Evolutionary conservation across 495 filamentous ascomycete species (phyloP).

Genomic region (Jackrogersella minutella): DNA sequence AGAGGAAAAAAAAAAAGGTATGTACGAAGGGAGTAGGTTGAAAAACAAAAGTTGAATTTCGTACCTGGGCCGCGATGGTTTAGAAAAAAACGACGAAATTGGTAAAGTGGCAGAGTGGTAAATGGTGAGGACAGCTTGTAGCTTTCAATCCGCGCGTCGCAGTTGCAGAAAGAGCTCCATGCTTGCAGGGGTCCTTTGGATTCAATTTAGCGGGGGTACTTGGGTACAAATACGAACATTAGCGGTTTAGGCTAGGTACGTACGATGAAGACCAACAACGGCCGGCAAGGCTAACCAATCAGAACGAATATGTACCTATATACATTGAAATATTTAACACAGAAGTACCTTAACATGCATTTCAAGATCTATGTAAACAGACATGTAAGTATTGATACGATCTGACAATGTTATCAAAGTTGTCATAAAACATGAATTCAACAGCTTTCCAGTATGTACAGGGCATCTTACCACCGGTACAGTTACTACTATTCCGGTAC

Average conservation of each 20-base stretch:
- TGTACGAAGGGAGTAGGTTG: slow-evolving; percentile 11
- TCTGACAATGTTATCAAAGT: too few relatives aligned
- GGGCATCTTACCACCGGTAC: too few relatives aligned
- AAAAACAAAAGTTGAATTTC: slow-evolving; percentile 3
- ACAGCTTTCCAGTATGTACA: too few relatives aligned
- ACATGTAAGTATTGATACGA: too few relatives aligned
- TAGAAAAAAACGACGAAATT: background rate
- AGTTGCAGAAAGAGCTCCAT: slow-evolving; percentile 31
- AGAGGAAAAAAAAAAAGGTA: slow-evolving; percentile 20
- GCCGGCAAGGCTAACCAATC: slow-evolving; percentile 12
- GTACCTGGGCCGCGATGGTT: slow-evolving; percentile 13
- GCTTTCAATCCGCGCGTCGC: slow-evolving; percentile 39
- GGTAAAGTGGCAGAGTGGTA: slow-evolving; percentile 2
- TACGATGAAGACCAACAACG: too few relatives aligned
- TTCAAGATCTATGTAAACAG: too few relatives aligned
- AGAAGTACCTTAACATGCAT: too few relatives aligned
- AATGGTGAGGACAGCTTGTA: slow-evolving; percentile 45
- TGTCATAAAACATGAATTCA: too few relatives aligned
- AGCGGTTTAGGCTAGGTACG: too few relatives aligned
- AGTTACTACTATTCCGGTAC: too few relatives aligned
- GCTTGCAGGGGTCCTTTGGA: slow-evolving; percentile 18
- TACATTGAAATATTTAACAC: background rate
- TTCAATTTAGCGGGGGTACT: slow-evolving; percentile 7
- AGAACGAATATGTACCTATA: background rate
- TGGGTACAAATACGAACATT: too few relatives aligned